Conservation (phyloP, 345 rosid genomes). For the Garcia nutans region DNA sequence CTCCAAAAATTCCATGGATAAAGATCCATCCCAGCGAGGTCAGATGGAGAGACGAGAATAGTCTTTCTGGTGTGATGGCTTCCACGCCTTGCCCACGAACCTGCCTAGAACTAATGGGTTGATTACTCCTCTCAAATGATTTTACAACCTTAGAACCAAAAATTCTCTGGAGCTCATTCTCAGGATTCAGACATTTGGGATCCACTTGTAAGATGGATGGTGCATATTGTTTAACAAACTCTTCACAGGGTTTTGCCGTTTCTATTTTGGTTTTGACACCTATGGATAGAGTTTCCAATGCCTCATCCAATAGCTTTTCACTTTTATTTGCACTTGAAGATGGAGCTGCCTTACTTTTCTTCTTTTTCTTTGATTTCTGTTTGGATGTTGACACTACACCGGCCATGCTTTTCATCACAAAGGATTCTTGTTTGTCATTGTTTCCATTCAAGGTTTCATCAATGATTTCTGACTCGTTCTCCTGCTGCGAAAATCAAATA, state of each 20-base stretch:
- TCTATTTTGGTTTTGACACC: constrained; percentile 32
- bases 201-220: constrained; percentile 54
- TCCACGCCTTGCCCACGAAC: constrained; percentile 70
- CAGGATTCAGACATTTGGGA: constrained; percentile 69
- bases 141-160: constrained; percentile 85
- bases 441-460: constrained; percentile 28
- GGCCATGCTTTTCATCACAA: constrained; percentile 21
- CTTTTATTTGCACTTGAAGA: constrained; percentile 31
- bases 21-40: constrained; percentile 87
- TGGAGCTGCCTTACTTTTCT: constrained; percentile 53
- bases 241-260: constrained; percentile 27
- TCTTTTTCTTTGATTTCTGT: constrained; percentile 72
- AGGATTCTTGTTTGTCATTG: constrained; percentile 16
- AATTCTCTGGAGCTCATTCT: constrained; percentile 69
- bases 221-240: constrained; percentile 28
- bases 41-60: constrained; percentile 63
- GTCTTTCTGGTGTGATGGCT: constrained; percentile 64
- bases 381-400: constrained; percentile 34
- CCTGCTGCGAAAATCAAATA: constrained; percentile 38
- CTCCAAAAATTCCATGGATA: constrained; percentile 84
- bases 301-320: constrained; percentile 43
- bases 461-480: constrained; percentile 33
- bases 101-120: constrained; percentile 61
- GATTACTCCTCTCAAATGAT: constrained; percentile 68
- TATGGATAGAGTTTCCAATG: constrained; percentile 47